These are phyloP conservation scores for Aquilaria malaccensis DNA, from an alignment of 345 rosid species.

Conservation along the genomic window DNA sequence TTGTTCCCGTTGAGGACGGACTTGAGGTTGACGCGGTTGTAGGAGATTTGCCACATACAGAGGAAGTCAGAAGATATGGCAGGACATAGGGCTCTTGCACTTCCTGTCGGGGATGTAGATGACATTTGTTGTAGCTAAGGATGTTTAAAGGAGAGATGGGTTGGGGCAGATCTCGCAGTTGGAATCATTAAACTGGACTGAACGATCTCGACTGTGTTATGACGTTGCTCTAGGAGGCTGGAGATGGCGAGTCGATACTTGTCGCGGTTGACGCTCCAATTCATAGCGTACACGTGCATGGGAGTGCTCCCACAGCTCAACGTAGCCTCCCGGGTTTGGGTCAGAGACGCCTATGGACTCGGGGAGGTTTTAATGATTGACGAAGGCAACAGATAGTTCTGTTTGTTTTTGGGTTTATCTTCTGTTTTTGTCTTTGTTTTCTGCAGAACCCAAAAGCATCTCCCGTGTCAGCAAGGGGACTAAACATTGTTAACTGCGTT, in stretches of 20 bases:
- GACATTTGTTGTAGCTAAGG: constrained; percentile 79
- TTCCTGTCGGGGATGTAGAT: constrained; percentile 93
- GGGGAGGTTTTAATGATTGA: no score
- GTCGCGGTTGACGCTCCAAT: constrained; percentile 99
- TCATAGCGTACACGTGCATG: constrained; percentile 98
- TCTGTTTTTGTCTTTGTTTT: no score
- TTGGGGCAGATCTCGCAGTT: constrained; percentile 92
- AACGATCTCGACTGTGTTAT: constrained; percentile 81
- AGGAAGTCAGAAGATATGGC: constrained; percentile 92
- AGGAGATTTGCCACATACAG: constrained; percentile 75
- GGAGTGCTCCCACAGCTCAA: constrained; percentile 92
- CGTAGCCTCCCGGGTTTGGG: constrained; percentile 66
- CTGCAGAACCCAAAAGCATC: no score
- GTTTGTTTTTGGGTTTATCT: no score
- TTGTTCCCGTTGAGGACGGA: constrained; percentile 76
- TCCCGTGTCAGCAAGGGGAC: no score
- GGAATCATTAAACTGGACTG: constrained; percentile 71
- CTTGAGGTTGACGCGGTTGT: constrained; percentile 74
- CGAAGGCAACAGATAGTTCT: no score
- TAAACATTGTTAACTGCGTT: no score
- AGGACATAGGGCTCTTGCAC: constrained; percentile 78
- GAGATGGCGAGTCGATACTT: constrained; percentile 94
- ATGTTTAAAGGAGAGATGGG: constrained; percentile 87
- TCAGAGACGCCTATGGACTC: constrained; percentile 58
- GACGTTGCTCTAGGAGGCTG: constrained; percentile 71